phyloP scores from a whole-genome alignment of 1,139 yeast species.

The Trichomonascaceae sp. region DNA sequence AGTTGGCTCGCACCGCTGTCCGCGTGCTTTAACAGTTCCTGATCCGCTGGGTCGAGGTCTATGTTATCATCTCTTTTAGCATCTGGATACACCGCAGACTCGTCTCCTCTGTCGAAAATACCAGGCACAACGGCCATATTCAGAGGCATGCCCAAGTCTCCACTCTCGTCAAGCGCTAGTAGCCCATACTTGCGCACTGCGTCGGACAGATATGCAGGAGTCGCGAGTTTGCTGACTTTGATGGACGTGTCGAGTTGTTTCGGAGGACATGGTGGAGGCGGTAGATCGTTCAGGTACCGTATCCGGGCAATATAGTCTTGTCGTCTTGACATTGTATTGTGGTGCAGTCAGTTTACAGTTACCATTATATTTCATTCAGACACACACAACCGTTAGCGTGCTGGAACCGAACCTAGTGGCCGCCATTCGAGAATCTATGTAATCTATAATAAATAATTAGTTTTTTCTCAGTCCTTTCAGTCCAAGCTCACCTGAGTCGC shows the following conservation, averaged over 20 bases:
- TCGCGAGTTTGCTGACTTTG: conserved; percentile 32
- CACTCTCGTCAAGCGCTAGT: conserved; percentile 49
- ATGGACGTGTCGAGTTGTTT: conserved; percentile 49
- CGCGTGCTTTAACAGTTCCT: conserved; percentile 42
- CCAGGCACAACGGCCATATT: conserved; percentile 61
- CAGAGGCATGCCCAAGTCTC: conserved; percentile 71
- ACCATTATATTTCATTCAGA: too few relatives aligned
- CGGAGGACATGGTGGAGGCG: conserved; percentile 92
- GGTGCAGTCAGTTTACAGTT: too few relatives aligned
- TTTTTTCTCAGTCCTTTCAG: too few relatives aligned
- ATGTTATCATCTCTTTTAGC: conserved; percentile 4
- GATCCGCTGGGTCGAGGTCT: conserved; percentile 61
- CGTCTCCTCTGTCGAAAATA: conserved; percentile 51
- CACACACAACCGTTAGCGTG: too few relatives aligned
- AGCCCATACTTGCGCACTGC: conserved; percentile 60
- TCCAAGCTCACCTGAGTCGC: too few relatives aligned
- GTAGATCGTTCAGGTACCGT: conserved; percentile 74
- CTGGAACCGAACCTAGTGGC: too few relatives aligned
- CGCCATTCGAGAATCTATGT: too few relatives aligned
- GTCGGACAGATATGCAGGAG: conserved; percentile 51
- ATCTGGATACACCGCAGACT: conserved; percentile 28
- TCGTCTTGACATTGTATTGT: conserved; percentile 26
- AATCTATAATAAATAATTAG: too few relatives aligned
- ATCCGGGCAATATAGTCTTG: conserved; percentile 86
- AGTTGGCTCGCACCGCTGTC: not conserved